Evolutionary conservation across 129 eudicot genomes (phyloP).

Genomic region (Lonicera japonica): DNA sequence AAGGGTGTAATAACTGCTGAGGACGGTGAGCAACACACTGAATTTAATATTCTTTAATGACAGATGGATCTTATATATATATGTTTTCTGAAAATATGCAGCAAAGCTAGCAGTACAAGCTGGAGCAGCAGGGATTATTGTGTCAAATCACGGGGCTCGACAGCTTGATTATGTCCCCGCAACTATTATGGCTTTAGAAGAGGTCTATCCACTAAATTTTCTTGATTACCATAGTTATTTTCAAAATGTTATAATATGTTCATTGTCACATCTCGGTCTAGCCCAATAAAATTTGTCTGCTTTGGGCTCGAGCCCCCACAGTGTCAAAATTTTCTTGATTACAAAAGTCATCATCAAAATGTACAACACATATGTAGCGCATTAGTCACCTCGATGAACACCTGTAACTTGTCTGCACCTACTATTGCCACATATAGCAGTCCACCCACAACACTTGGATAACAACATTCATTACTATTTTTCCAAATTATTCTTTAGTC

Average conservation of each 20-base stretch:
- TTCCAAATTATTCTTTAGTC: too few relatives aligned
- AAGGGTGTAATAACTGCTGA: constrained; percentile 95
- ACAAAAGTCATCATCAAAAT: too few relatives aligned
- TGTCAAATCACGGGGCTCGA: constrained; percentile 54
- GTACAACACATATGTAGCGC: too few relatives aligned
- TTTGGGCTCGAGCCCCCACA: too few relatives aligned
- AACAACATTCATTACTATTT: too few relatives aligned
- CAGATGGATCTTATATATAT: neutral
- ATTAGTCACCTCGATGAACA: too few relatives aligned
- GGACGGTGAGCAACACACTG: constrained; percentile 48
- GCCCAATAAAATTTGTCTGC: too few relatives aligned
- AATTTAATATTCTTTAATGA: neutral
- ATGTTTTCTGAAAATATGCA: neutral
- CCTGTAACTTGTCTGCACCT: too few relatives aligned
- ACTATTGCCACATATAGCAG: too few relatives aligned
- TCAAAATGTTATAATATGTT: neutral
- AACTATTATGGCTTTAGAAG: constrained; percentile 52
- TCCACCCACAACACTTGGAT: too few relatives aligned
- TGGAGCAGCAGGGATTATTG: constrained; percentile 47
- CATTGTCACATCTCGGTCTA: too few relatives aligned
- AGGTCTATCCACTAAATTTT: constrained; percentile 23
- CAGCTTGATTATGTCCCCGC: constrained; percentile 49
- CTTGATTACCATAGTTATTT: neutral
- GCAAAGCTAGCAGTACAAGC: constrained; percentile 38
- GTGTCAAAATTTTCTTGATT: too few relatives aligned